Base-by-base conservation (phyloP, 352 stramenopile genomes). In the Phytophthora europaea region DNA sequence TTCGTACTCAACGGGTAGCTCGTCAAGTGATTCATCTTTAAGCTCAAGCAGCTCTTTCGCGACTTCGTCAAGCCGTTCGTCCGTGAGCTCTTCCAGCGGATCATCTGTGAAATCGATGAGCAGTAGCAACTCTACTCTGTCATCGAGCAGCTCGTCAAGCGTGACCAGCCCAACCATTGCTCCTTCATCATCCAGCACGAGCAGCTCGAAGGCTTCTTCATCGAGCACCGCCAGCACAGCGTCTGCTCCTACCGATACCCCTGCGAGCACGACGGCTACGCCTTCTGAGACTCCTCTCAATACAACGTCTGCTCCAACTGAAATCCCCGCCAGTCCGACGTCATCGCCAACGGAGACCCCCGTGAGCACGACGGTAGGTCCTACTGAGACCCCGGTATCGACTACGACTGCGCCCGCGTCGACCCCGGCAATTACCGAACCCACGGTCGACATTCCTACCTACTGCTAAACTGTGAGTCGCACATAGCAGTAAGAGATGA, bases 361-460 rank as follows among this genome's bases (percentile, higher is more conserved):
- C 10, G 23, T 33, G 20, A 67, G 34, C 61, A 67, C 61, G 31
- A 53, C 47, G 4, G 28, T 33, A 6, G 43, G 40, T 13, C 34
- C 33, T 16, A 22, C 7, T 15, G 1, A 34, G 4, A 61, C 34
- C 16, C 36, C 36, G 16, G 36, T 45, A 16, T 22, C 34, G 6
- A 51, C 10, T 13, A 56, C 22, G 3, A 10, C 50, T 12, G 22
- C 50, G 31, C 22, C 50, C 6, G 34, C 20, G 22, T 33, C 10
- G 50, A 36, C 34, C 12, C 58, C 23, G 58, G 26, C 60, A 23
- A 60, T 48, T 18, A 33, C 60, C 13, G 60, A 67, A 9, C 60
- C 60, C 20, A 67, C 60, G 6, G 36, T 67, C 48, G 33, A 48
- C 20, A 59, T 67, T 26, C 48, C 48, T 28, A 59, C 60, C 13